phyloP scores from a whole-genome alignment of 1,284 basidiomycete genomes.

The Tilletia horrida region DNA sequence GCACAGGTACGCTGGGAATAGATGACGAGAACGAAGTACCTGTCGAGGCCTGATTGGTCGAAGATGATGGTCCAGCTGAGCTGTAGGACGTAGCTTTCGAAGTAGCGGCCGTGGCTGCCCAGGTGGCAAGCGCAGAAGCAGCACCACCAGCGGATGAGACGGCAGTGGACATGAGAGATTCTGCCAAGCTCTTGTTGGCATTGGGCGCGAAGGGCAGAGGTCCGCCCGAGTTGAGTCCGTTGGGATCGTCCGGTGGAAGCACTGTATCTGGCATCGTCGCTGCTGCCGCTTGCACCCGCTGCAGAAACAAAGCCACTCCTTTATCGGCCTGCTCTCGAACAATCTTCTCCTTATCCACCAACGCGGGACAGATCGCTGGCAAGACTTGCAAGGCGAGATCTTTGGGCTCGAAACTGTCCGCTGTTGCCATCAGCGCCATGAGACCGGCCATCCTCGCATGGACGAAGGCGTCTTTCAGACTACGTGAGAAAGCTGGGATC shows the following conservation, averaged over 20 bases:
- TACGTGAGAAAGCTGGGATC: slow-evolving; percentile 86
- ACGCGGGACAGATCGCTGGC: slow-evolving; percentile 44
- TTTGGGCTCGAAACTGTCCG: slow-evolving; percentile 71
- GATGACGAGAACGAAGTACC: slow-evolving; percentile 9
- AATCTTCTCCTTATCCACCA: slow-evolving; percentile 48
- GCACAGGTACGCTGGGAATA: slow-evolving; percentile 8
- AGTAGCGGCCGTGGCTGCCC: slow-evolving; percentile 39
- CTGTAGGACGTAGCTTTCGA: background rate
- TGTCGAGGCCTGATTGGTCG: background rate
- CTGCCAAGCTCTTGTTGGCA: slow-evolving; percentile 5
- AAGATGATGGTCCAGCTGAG: background rate
- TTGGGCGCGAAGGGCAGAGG: slow-evolving; percentile 23
- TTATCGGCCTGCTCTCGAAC: slow-evolving; percentile 48
- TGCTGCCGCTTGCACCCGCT: slow-evolving; percentile 34
- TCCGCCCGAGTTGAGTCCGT: slow-evolving; percentile 22
- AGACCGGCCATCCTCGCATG: slow-evolving; percentile 90
- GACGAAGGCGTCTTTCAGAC: slow-evolving; percentile 85
- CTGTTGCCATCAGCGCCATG: slow-evolving; percentile 93
- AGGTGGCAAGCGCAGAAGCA: slow-evolving; percentile 44
- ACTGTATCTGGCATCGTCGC: slow-evolving; percentile 37
- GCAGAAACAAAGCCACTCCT: slow-evolving; percentile 43
- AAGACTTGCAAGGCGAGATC: slow-evolving; percentile 41
- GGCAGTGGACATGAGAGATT: slow-evolving; percentile 6
- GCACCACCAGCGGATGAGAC: slow-evolving; percentile 46
- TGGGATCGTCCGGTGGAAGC: slow-evolving; percentile 28